Percentiles rank a stretch among this genome's conserved stretches.
phyloP scores from a whole-genome alignment of 2,329 filamentous ascomycete genomes.

The Dactylellina cionopaga region DNA sequence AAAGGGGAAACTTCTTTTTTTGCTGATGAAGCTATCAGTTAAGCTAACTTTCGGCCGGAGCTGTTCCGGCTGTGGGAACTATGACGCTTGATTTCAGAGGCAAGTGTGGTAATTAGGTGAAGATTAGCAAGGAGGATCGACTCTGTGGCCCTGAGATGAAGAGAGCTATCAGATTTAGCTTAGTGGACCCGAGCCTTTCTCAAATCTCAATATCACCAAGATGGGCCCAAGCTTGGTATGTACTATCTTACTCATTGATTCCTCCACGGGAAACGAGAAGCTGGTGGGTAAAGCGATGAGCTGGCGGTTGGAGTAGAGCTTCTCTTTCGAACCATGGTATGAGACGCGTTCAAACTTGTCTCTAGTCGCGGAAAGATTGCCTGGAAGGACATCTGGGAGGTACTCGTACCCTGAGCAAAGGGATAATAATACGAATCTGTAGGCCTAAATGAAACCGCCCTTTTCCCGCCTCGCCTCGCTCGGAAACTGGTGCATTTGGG shows the following conservation, averaged over 20 bases:
- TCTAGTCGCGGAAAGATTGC: constrained; percentile 23
- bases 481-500: constrained; percentile 26
- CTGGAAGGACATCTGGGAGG: not conserved
- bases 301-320: constrained; percentile 36
- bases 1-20: too few species aligned
- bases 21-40: not conserved
- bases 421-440: not conserved
- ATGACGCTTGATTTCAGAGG: constrained; percentile 19
- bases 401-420: not conserved
- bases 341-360: constrained; percentile 40
- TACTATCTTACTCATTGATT: too few species aligned
- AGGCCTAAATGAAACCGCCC: not conserved
- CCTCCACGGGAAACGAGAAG: too few species aligned
- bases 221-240: too few species aligned
- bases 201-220: constrained; percentile 14
- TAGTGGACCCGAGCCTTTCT: constrained; percentile 36
- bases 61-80: constrained; percentile 51
- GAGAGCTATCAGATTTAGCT: constrained; percentile 23
- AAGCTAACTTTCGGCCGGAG: constrained; percentile 47
- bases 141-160: constrained; percentile 21
- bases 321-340: constrained; percentile 21
- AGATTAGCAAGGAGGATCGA: constrained; percentile 41
- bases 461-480: constrained; percentile 31
- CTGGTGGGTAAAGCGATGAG: constrained; percentile 32
- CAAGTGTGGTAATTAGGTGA: constrained; percentile 17